phyloP scores from a whole-genome alignment of 495 filamentous ascomycete species.

The Penicillium paradoxum region DNA sequence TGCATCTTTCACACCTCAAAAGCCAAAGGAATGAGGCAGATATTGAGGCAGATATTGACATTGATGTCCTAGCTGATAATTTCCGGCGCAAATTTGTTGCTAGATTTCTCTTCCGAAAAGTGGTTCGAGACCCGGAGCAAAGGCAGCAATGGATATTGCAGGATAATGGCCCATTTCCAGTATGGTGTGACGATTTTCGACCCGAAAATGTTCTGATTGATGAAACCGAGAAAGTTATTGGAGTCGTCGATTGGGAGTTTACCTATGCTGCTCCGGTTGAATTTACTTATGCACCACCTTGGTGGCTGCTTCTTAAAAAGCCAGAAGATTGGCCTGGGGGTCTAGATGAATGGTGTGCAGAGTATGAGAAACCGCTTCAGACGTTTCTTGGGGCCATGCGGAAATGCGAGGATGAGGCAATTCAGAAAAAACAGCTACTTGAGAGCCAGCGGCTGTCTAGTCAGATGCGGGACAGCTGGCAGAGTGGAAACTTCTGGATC shows the following conservation, averaged over 20 bases:
- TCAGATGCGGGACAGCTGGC: constrained; percentile 11
- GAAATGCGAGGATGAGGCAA: constrained; percentile 8
- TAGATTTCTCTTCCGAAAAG: constrained; percentile 32
- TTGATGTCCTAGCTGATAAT: constrained; percentile 28
- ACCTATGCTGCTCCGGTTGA: constrained; percentile 12
- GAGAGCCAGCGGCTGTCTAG: constrained; percentile 11
- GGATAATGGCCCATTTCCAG: constrained; percentile 21
- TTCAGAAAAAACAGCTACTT: neutral
- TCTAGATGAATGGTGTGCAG: constrained; percentile 16
- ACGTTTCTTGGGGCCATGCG: constrained; percentile 14
- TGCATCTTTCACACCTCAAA: neutral
- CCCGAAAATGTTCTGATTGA: constrained; percentile 27
- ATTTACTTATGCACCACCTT: constrained; percentile 11
- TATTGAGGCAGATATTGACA: neutral
- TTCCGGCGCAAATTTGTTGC: constrained; percentile 39
- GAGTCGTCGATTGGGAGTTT: constrained; percentile 13
- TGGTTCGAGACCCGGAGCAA: constrained; percentile 22
- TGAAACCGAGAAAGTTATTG: neutral
- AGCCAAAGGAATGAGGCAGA: constrained; percentile 4
- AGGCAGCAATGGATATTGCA: neutral
- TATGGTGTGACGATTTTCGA: constrained; percentile 29
- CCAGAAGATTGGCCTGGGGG: constrained; percentile 10
- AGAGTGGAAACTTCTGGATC: constrained; percentile 14
- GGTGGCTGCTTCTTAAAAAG: constrained; percentile 10
- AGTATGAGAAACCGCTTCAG: constrained; percentile 13